Evolutionary conservation across 2,329 filamentous ascomycete genomes (phyloP).

Genomic region (Penicillium sp.): DNA sequence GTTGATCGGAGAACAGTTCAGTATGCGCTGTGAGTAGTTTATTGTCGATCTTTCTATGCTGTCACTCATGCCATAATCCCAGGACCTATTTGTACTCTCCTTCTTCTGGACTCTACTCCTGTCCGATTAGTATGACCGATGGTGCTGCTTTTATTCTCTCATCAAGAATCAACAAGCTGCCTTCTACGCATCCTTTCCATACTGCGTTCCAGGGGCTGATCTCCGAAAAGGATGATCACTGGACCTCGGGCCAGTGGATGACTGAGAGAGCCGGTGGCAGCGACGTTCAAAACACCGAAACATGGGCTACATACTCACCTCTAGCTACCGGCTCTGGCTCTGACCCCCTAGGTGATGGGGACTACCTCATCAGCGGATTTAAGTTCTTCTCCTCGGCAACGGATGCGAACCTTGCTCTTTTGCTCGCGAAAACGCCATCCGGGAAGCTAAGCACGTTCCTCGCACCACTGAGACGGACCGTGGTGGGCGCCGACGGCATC

Average conservation of each 20-base stretch:
- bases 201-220: constrained; percentile 26
- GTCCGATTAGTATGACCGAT: constrained; percentile 62
- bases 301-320: constrained; percentile 31
- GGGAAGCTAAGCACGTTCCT: constrained; percentile 62
- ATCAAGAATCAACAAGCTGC: constrained; percentile 15
- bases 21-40: constrained; percentile 3
- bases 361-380: constrained; percentile 58
- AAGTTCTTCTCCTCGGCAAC: constrained; percentile 71
- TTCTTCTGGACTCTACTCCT: constrained; percentile 61
- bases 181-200: constrained; percentile 24
- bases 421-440: constrained; percentile 60
- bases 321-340: neutral
- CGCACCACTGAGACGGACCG: constrained; percentile 57
- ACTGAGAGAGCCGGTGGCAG: constrained; percentile 38
- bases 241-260: constrained; percentile 43
- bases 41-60: neutral
- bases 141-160: constrained; percentile 38
- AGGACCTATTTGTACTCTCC: constrained; percentile 57
- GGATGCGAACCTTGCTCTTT: constrained; percentile 61
- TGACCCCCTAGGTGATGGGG: constrained; percentile 26
- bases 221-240: constrained; percentile 30
- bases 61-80: neutral
- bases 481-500: constrained; percentile 13
- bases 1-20: constrained; percentile 1
- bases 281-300: constrained; percentile 37